Conservation (phyloP, 257 asterid species). For the Solanum acaule region DNA sequence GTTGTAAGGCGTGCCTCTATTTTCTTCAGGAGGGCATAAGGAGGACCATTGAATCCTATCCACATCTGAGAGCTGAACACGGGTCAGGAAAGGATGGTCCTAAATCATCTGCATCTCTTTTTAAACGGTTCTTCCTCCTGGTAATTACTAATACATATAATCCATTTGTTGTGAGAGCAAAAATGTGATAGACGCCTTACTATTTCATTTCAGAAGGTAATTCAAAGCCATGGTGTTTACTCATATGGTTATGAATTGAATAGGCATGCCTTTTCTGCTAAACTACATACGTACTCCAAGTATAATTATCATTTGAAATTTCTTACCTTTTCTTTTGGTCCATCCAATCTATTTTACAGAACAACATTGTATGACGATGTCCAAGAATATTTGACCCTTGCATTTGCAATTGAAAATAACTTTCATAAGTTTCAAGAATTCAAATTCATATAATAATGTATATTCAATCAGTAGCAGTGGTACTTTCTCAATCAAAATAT, state of each 20-base stretch:
- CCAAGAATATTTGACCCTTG: neutral
- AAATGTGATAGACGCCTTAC: neutral
- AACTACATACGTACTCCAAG: neutral
- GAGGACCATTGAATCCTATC: slow-evolving; percentile 74
- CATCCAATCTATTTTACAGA: neutral
- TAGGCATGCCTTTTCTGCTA: neutral
- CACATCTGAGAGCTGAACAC: slow-evolving; percentile 67
- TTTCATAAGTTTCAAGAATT: neutral
- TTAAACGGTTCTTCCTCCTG: neutral
- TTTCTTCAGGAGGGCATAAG: slow-evolving; percentile 76
- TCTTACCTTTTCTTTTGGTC: neutral
- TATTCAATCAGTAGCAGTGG: neutral
- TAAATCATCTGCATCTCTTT: slow-evolving; percentile 57
- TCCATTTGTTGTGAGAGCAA: neutral
- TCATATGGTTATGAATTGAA: neutral
- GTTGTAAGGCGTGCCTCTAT: neutral
- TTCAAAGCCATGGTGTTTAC: neutral
- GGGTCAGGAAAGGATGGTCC: slow-evolving; percentile 41
- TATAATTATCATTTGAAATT: neutral
- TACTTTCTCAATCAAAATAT: neutral
- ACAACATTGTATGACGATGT: neutral
- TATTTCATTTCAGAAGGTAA: neutral
- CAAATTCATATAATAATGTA: neutral
- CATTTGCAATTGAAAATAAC: neutral
- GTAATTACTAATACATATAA: neutral